A percentile compares a stretch with the other conserved stretches of the same genome.
Evolutionary conservation across 2,329 filamentous ascomycete species (phyloP).

Genomic region (Fusarium setosum): DNA sequence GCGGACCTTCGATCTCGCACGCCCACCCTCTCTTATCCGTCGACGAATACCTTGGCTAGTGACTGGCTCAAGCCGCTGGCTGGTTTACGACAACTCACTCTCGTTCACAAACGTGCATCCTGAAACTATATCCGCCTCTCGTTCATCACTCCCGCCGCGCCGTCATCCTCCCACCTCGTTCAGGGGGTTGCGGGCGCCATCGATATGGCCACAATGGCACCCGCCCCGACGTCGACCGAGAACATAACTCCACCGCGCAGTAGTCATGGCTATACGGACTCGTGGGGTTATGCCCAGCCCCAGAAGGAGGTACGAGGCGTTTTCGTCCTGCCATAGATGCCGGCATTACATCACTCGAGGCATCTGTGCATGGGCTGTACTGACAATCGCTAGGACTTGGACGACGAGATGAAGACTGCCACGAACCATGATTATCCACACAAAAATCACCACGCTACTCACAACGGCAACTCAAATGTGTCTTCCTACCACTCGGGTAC

Average conservation of each 20-base stretch:
- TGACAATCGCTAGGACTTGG: slow-evolving; percentile 33
- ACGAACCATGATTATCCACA: slow-evolving; percentile 33
- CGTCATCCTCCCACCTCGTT: slow-evolving; percentile 5
- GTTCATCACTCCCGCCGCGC: slow-evolving; percentile 2
- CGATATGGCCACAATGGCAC: slow-evolving; percentile 65
- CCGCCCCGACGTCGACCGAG: slow-evolving; percentile 59
- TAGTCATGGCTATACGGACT: slow-evolving; percentile 58
- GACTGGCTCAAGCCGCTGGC: slow-evolving; percentile 1
- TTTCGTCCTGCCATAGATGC: background rate
- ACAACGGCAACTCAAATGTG: slow-evolving; percentile 42
- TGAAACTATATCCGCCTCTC: background rate
- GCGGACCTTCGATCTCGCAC: slow-evolving; percentile 21
- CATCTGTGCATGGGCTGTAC: slow-evolving; percentile 8
- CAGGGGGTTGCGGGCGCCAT: slow-evolving; percentile 46
- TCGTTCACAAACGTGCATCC: background rate
- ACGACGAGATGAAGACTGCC: slow-evolving; percentile 30
- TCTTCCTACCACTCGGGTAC: slow-evolving; percentile 40
- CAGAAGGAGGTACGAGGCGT: slow-evolving; percentile 52
- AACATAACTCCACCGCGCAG: slow-evolving; percentile 61
- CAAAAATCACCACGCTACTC: slow-evolving; percentile 26
- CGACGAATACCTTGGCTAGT: slow-evolving; percentile 16
- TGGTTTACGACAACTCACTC: slow-evolving; percentile 6
- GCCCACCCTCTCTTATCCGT: slow-evolving; percentile 26
- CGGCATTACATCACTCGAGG: background rate
- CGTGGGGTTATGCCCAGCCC: slow-evolving; percentile 55